Conservation (phyloP, 352 stramenopile species). For the Globisporangium paroecandrum region DNA sequence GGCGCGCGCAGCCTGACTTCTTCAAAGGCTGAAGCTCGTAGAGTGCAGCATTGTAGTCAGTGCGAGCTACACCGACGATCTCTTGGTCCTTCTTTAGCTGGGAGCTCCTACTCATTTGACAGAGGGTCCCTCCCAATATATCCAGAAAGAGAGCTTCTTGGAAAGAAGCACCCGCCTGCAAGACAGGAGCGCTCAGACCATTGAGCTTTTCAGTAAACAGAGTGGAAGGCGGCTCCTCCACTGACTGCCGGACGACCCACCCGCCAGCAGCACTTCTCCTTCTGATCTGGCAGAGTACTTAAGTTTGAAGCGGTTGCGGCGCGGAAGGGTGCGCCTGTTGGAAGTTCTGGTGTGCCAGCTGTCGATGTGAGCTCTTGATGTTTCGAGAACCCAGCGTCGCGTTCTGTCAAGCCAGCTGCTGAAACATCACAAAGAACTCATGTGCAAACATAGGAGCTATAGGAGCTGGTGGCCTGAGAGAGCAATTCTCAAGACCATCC, state of each 20-base stretch:
- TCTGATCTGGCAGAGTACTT: not conserved
- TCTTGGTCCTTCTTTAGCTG: too few species aligned
- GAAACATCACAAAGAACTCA: not conserved
- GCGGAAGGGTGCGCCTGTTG: not conserved
- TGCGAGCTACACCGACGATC: not conserved
- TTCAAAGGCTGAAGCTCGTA: not conserved
- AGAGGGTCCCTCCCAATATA: not conserved
- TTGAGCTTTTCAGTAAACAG: too few species aligned
- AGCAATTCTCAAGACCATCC: not conserved
- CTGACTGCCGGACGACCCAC: not conserved
- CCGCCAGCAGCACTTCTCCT: not conserved
- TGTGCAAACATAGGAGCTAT: too few species aligned
- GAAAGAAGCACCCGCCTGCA: not conserved
- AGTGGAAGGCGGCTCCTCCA: not conserved
- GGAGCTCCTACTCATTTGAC: too few species aligned
- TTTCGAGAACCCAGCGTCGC: not conserved
- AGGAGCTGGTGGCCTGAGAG: too few species aligned
- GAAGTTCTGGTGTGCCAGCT: not conserved
- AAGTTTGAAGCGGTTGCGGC: not conserved
- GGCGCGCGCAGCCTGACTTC: too few species aligned
- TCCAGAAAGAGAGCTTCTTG: conserved; percentile 1
- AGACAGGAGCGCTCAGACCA: not conserved
- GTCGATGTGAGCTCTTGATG: not conserved
- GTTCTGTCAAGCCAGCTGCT: not conserved
- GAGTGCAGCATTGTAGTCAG: not conserved